Percentiles rank a stretch among this genome's conserved stretches.
Evolutionary conservation across 805 yeast species (phyloP).

Genomic region (Candida ovalis): DNA sequence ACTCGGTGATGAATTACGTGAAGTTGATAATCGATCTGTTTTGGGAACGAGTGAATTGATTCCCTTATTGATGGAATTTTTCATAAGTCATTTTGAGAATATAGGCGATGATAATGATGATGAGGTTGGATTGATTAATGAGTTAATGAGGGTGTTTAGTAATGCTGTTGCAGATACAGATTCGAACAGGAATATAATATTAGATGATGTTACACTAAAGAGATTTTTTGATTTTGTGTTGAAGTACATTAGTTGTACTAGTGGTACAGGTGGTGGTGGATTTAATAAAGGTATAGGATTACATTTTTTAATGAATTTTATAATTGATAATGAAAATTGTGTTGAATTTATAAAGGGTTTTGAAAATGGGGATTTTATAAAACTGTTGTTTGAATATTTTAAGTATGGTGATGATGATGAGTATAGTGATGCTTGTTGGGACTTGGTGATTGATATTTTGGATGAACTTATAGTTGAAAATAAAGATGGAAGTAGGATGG

Average conservation of each 20-base stretch:
- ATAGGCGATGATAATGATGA: neutral
- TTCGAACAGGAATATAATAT: conserved; percentile 4
- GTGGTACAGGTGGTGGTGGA: no score
- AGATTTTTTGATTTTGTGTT: neutral
- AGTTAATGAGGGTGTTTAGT: conserved; percentile 8
- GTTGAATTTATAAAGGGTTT: neutral
- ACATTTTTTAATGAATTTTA: conserved; percentile 1
- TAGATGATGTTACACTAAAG: neutral
- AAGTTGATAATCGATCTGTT: no score
- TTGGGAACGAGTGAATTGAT: no score
- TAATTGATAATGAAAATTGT: neutral
- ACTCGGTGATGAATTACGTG: no score
- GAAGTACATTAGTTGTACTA: neutral
- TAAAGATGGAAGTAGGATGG: neutral
- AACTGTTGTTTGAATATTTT: conserved; percentile 7
- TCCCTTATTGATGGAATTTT: neutral
- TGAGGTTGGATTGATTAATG: conserved; percentile 3
- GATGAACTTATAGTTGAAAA: neutral
- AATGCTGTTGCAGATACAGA: conserved; percentile 17
- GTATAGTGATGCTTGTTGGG: neutral
- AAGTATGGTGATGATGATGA: conserved; percentile 4
- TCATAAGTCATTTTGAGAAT: neutral
- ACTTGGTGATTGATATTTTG: neutral
- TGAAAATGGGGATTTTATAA: neutral
- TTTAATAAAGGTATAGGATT: neutral